A percentile compares a stretch with the other conserved stretches of the same genome.
phyloP scores from a whole-genome alignment of 805 yeast species.

The Komagataella pseudopastoris region DNA sequence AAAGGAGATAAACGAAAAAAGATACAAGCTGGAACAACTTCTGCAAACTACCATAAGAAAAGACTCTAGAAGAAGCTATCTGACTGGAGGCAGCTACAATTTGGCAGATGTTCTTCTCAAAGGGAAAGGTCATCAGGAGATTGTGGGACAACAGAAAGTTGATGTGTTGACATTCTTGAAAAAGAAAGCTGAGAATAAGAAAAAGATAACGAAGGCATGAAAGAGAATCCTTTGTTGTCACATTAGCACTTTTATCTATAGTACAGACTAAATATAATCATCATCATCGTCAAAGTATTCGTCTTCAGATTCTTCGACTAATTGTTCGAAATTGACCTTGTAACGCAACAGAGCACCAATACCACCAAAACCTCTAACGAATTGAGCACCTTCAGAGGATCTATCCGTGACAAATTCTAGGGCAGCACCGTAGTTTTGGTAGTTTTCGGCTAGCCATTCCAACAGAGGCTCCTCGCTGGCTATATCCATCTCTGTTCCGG shows the following conservation, averaged over 20 bases:
- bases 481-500: slow-evolving; percentile 88
- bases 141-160: slow-evolving; percentile 56
- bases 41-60: slow-evolving; percentile 44
- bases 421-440: slow-evolving; percentile 86
- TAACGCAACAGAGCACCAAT: slow-evolving; percentile 94
- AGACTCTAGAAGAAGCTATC: slow-evolving; percentile 53
- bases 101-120: slow-evolving; percentile 65
- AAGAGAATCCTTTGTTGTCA: slow-evolving; percentile 1
- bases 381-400: slow-evolving; percentile 97
- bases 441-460: slow-evolving; percentile 98
- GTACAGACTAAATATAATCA: slow-evolving; percentile 8
- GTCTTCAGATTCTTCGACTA: slow-evolving; percentile 79
- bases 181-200: slow-evolving; percentile 9
- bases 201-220: slow-evolving; percentile 3
- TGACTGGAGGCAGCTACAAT: slow-evolving; percentile 69
- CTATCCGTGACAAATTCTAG: slow-evolving; percentile 94
- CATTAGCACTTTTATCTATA: slow-evolving; percentile 1
- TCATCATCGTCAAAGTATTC: slow-evolving; percentile 63
- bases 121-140: slow-evolving; percentile 41
- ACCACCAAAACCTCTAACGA: slow-evolving; percentile 97
- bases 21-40: slow-evolving; percentile 38
- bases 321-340: slow-evolving; percentile 93
- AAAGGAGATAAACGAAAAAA: slow-evolving; percentile 30
- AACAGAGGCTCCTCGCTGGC: slow-evolving; percentile 73
- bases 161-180: slow-evolving; percentile 57